Base-by-base conservation (phyloP, 768 basidiomycete species). In the Lentinula edodes region DNA sequence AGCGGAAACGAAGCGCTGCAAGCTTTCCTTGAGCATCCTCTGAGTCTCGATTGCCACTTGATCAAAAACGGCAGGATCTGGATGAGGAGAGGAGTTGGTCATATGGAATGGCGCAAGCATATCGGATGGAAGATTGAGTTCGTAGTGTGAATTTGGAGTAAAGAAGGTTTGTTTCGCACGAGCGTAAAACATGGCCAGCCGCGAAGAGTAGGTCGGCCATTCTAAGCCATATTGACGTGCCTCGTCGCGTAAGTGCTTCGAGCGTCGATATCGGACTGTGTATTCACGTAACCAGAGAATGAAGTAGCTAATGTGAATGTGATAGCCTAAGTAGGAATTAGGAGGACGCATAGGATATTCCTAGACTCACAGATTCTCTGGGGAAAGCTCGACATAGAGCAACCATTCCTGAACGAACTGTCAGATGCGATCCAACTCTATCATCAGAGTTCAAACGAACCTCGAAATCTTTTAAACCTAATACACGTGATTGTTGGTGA, bases 81-180 rank as follows among this genome's bases (percentile, higher is more conserved):
- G 89, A 66, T 87, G 86, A 1, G 77, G 74, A 5, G 76, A 72
- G 12, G 73, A 72, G 23, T 78, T 74, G 6, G 76, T 66, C 0
- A 68, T 69, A 63, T 86, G 81, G 66, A 87, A 83, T 12, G 86
- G 83, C 1, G 85, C 81, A 38, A 91, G 82, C 35, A 87, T 72
- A 55, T 83, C 82, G 8, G 87, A 86, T 10, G 88, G 80, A 28
- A 91, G 80, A 63, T 87, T 81, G 66, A 91, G 84, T 64, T 90
- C 89, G 66, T 88, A 91, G 46, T 80, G 77, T 51, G 86, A 83
- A 61, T 83, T 83, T 18, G 88, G 88, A 2, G 86, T 88, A 64
- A 91, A 83, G 69, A 93, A 93, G 0, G 90, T 92, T 68, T 89
- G 84, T 66, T 90, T 91, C 9, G 90, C 90, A 41, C 90, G 86